Base-by-base conservation (phyloP, 768 basidiomycete genomes). In the Lactarius quietus region DNA sequence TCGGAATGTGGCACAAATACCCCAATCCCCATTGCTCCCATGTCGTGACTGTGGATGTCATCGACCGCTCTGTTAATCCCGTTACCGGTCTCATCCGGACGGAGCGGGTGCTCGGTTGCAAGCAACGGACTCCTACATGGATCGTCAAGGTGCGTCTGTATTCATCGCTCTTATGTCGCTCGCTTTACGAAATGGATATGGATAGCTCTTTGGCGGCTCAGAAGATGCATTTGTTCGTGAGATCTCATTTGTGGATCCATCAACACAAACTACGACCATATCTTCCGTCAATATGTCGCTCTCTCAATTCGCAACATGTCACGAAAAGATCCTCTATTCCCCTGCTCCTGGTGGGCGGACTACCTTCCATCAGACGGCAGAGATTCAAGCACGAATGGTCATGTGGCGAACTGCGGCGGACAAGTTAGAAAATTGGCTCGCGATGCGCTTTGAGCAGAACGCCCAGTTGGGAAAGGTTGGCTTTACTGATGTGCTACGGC, bases 1-100 rank as follows among this genome's bases (percentile, higher is more conserved):
- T 90, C 73, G 92, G 91, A 69, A 91, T 96, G 83, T 95, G 93
- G 90, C 88, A 89, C 70, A 97, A 97, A 82, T 97, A 97, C 76
- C 95, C 95, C 59, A 96, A 96, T 75, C 89, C 93, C 60, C 90
- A 90, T 72, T 93, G 92, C 77, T 84, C 89, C 28, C 93, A 94
- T 75, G 93, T 94, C 70, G 80, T 93, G 70, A 90, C 89, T 69
- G 84, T 94, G 73, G 92, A 94, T 76, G 93, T 94, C 33, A 66
- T 96, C 62, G 90, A 93, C 78, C 88, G 95, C 68, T 83, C 87
- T 15, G 82, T 96, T 15, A 88, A 96, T 78, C 84, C 92, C 33
- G 76, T 81, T 62, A 94, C 92, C 12, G 95, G 95, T 36, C 84
- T 96, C 69, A 89, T 97, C 72, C 85, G 95, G 70, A 97, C 93